phyloP scores from a whole-genome alignment of 2,329 filamentous ascomycete genomes.

The Cladosporium austrohemisphaericum region DNA sequence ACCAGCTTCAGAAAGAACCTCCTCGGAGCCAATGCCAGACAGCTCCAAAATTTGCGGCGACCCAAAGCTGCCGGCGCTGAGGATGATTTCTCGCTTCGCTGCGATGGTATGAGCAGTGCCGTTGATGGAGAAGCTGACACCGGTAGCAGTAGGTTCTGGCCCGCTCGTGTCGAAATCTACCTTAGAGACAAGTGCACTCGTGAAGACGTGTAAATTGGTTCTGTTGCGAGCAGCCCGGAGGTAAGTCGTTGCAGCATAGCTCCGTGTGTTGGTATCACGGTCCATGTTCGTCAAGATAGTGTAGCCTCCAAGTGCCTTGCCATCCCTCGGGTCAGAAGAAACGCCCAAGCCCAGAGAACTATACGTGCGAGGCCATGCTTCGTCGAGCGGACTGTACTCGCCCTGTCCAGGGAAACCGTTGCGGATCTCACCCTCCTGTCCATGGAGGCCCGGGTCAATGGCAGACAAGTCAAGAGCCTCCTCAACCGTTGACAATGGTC shows the following conservation, averaged over 20 bases:
- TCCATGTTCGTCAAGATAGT: constrained; percentile 20
- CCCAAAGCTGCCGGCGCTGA: constrained; percentile 39
- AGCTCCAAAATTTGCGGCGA: constrained; percentile 51
- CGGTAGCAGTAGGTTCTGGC: constrained; percentile 3
- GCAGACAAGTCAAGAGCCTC: constrained; percentile 14
- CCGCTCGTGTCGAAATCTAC: constrained; percentile 12
- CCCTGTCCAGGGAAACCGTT: constrained; percentile 11
- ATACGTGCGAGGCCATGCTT: constrained; percentile 20
- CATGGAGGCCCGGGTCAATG: constrained; percentile 3
- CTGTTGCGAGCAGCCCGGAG: constrained; percentile 18
- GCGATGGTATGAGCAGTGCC: not conserved
- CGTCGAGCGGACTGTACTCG: constrained; percentile 14
- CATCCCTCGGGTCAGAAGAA: constrained; percentile 17
- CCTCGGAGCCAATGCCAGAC: constrained; percentile 55
- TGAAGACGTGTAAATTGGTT: constrained; percentile 14
- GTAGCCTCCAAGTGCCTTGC: constrained; percentile 20
- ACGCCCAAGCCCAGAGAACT: constrained; percentile 17
- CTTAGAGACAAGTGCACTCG: constrained; percentile 8
- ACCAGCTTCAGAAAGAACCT: constrained; percentile 52
- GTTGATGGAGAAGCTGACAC: constrained; percentile 15
- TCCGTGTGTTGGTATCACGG: constrained; percentile 23
- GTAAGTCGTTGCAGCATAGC: constrained; percentile 26
- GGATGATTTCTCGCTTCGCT: constrained; percentile 37
- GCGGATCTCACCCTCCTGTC: constrained; percentile 3
- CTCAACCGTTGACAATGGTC: constrained; percentile 20